Percentiles rank a stretch among this genome's conserved stretches.
These are phyloP conservation scores for Triticum dicoccoides DNA, from an alignment of 176 grass and related monocot species.

Conservation along the genomic window DNA sequence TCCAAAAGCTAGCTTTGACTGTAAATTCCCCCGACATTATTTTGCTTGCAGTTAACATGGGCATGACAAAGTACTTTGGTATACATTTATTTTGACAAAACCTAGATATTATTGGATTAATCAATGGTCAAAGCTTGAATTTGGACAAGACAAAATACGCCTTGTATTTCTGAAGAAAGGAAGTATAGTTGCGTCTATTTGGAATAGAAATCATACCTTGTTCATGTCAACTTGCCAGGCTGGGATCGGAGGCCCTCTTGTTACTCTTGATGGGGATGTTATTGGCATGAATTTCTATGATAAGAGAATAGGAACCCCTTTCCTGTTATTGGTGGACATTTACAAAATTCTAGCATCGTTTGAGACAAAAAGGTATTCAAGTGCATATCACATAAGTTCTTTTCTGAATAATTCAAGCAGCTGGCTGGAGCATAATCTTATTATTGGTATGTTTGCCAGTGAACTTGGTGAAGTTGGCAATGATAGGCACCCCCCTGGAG, in stretches of 20 bases:
- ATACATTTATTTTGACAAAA: neutral
- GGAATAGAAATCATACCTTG: neutral
- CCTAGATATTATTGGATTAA: neutral
- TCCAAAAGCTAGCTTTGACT: neutral
- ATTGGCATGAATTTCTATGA: conserved; percentile 24
- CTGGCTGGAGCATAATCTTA: neutral
- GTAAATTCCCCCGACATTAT: neutral
- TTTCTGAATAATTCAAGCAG: neutral
- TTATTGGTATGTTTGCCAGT: neutral
- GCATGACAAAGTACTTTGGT: neutral
- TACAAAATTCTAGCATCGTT: neutral
- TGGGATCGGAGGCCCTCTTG: conserved; percentile 20
- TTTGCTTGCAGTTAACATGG: neutral
- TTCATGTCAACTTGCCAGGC: neutral
- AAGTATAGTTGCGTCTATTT: neutral
- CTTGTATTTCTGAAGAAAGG: neutral
- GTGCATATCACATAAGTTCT: neutral
- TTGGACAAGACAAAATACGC: neutral
- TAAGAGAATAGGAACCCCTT: neutral
- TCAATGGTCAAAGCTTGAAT: neutral
- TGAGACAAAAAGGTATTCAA: conserved; percentile 5
- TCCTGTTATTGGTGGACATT: neutral
- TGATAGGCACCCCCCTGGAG: neutral
- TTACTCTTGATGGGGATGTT: conserved; percentile 2
- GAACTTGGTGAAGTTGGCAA: neutral